Conservation (phyloP, 768 basidiomycete genomes). For the Leccinum boreale region DNA sequence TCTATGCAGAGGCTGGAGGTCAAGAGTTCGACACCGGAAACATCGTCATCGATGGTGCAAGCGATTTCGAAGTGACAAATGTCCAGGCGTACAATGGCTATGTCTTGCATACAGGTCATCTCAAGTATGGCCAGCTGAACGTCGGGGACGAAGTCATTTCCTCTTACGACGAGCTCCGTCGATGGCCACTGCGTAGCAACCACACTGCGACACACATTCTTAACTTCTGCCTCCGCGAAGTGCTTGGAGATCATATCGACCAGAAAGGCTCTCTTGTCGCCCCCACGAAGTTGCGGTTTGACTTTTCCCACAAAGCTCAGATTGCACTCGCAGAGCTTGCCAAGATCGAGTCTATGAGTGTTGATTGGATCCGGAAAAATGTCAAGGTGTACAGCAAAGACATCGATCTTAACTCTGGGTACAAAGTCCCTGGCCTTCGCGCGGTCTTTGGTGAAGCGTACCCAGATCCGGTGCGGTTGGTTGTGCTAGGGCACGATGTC, state of each 20-base stretch:
- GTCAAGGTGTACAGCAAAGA: slow-evolving; percentile 89
- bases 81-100: slow-evolving; percentile 96
- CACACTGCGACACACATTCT: slow-evolving; percentile 99
- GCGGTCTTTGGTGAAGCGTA: slow-evolving; percentile 98
- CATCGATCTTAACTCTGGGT: slow-evolving; percentile 69
- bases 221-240: slow-evolving; percentile 89
- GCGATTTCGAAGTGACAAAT: slow-evolving; percentile 91
- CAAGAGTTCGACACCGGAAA: slow-evolving; percentile 97
- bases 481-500: slow-evolving; percentile 83
- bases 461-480: slow-evolving; percentile 95
- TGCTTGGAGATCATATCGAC: slow-evolving; percentile 95
- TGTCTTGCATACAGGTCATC: slow-evolving; percentile 84
- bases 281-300: slow-evolving; percentile 93
- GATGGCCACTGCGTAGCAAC: slow-evolving; percentile 96
- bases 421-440: slow-evolving; percentile 87
- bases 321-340: slow-evolving; percentile 72
- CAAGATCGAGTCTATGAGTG: slow-evolving; percentile 79
- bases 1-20: slow-evolving; percentile 97
- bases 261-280: slow-evolving; percentile 98
- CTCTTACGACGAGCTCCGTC: slow-evolving; percentile 93
- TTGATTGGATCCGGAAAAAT: slow-evolving; percentile 88
- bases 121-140: slow-evolving; percentile 83
- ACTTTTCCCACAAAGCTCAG: slow-evolving; percentile 94
- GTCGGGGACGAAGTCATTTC: slow-evolving; percentile 82
- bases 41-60: slow-evolving; percentile 86